Percentiles rank a stretch among this genome's conserved stretches.
Conservation (phyloP, 768 basidiomycete species). For the Gymnopilus dilepis region DNA sequence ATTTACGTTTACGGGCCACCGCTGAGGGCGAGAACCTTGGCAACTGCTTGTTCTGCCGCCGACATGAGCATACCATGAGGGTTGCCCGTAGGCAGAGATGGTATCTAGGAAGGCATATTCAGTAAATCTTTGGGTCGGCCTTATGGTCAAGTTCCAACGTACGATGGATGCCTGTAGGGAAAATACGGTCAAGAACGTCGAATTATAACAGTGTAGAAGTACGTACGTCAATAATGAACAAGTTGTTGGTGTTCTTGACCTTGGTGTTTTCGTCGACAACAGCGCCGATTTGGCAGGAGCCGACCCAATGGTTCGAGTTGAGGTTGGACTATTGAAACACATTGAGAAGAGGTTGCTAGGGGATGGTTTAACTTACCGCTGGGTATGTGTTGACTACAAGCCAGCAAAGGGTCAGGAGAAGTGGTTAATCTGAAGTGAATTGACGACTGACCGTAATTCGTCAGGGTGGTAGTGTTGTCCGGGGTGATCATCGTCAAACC, state of each 20-base stretch:
- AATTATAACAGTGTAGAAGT: constrained; percentile 7
- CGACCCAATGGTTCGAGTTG: constrained; percentile 72
- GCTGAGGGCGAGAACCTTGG: constrained; percentile 57
- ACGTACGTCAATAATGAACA: constrained; percentile 60
- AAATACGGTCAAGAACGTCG: background rate
- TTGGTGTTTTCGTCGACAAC: constrained; percentile 66
- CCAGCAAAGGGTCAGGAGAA: background rate
- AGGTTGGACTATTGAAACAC: constrained; percentile 36
- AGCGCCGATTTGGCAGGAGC: constrained; percentile 52
- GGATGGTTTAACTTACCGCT: constrained; percentile 23
- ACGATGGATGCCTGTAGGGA: constrained; percentile 41
- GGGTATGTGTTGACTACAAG: constrained; percentile 45
- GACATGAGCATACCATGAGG: constrained; percentile 63
- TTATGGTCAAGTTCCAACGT: constrained; percentile 23
- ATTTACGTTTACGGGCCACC: constrained; percentile 46
- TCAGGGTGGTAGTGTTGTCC: constrained; percentile 60
- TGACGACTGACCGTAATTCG: constrained; percentile 55
- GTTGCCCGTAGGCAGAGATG: constrained; percentile 61
- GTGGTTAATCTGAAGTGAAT: too few relatives aligned
- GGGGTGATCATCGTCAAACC: constrained; percentile 63
- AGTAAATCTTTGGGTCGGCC: background rate
- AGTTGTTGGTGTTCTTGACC: constrained; percentile 53
- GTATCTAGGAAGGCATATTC: constrained; percentile 37
- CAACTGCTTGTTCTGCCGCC: constrained; percentile 60
- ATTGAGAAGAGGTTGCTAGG: background rate